Evolutionary conservation across 108 stramenopile genomes (phyloP), one percentile per base, ranked within the genome.

Genomic region (Skeletonema potamos): DNA sequence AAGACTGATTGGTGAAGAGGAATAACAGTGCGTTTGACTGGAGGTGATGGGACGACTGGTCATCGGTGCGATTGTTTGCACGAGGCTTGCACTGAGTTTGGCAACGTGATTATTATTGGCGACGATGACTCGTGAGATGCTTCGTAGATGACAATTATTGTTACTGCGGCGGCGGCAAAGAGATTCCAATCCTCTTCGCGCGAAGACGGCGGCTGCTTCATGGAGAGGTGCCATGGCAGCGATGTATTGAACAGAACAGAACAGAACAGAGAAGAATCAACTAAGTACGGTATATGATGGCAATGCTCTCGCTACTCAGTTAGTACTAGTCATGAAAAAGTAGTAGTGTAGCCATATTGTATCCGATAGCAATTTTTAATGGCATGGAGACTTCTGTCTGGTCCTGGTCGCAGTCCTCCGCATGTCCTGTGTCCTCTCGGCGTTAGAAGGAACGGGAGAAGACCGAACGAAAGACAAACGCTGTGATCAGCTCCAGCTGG

Each of bases 181-280:
- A 34, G 37, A 57, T 37, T 27, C 55, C 34, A 68, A 20, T 13
- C 54, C 24, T 39, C 56, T 48, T 27, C 66, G 66, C 27, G 27
- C 66, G 8, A 68, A 33, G 9, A 27, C 36, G 20, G 39, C 66
- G 12, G 66, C 66, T 68, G 55, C 55, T 13, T 39, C 66, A 56
- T 58, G 66, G 39, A 37, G 66, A 27, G 56, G 56, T 20, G 66
- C 51, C 66, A 68, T 68, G 55, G 55, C 4, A n/a, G 1, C 9
- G 27, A 8, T 20, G 0, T 27, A 27, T 2, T 55, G 27, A 55
- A 9, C 3, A n/a, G n/a, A n/a, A n/a, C n/a, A n/a, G n/a, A n/a
- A n/a, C n/a, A n/a, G n/a, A n/a, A n/a, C n/a, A n/a, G n/a, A n/a
- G n/a, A n/a, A n/a, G n/a, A n/a, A n/a, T n/a, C n/a, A n/a, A n/a